phyloP scores from a whole-genome alignment of 257 asterid genomes.

The Lycium ferocissimum region DNA sequence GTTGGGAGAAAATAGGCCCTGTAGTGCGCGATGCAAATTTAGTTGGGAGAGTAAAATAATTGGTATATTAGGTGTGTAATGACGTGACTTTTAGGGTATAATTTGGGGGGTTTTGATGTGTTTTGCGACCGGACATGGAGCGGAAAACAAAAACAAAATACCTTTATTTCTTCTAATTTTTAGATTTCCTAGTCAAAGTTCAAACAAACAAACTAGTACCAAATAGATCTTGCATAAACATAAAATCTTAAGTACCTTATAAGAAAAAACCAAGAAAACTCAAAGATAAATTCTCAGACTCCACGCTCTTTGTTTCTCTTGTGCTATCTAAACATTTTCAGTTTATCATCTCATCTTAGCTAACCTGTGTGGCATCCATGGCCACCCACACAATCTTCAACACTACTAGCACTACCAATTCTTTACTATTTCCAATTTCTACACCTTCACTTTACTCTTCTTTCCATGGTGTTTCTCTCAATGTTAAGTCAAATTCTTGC shows the following conservation, averaged over 20 bases:
- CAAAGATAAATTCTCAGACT: not conserved
- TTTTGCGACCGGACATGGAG: too few relatives aligned
- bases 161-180: too few relatives aligned
- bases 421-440: constrained; percentile 36
- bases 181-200: too few relatives aligned
- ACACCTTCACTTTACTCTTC: constrained; percentile 56
- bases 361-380: constrained; percentile 62
- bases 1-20: too few relatives aligned
- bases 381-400: constrained; percentile 67
- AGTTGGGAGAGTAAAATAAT: too few relatives aligned
- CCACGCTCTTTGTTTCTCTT: not conserved
- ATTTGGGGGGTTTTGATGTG: too few relatives aligned
- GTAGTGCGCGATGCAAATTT: too few relatives aligned
- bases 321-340: not conserved
- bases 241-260: not conserved
- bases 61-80: too few relatives aligned
- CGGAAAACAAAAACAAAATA: too few relatives aligned
- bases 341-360: constrained; percentile 28
- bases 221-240: too few relatives aligned
- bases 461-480: constrained; percentile 69
- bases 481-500: constrained; percentile 44
- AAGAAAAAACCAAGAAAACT: not conserved
- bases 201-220: too few relatives aligned
- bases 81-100: too few relatives aligned
- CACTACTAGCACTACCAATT: constrained; percentile 43